These are phyloP conservation scores for Chondrus crispus DNA, from an alignment of 23 red algal genomes.

Conservation along the genomic window DNA sequence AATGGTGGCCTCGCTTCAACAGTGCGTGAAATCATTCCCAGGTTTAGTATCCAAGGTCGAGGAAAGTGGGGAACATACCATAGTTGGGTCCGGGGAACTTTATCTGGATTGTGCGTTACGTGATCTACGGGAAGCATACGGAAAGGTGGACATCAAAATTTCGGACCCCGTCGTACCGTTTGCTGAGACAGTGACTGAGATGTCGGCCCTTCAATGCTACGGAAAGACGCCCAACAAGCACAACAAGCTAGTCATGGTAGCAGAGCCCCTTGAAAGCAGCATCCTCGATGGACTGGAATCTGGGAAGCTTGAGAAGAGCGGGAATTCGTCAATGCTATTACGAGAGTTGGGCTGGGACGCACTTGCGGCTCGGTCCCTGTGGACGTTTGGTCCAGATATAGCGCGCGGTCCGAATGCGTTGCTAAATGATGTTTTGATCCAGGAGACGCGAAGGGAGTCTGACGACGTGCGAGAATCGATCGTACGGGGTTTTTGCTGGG, in stretches of 20 bases:
- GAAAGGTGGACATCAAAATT: slow-evolving; percentile 69
- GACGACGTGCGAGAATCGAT: slow-evolving; percentile 70
- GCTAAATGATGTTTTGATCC: slow-evolving; percentile 79
- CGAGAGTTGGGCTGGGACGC: slow-evolving; percentile 83
- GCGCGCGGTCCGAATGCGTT: slow-evolving; percentile 65
- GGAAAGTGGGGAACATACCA: slow-evolving; percentile 84
- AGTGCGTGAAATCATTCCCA: slow-evolving; percentile 71
- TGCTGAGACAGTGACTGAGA: slow-evolving; percentile 63
- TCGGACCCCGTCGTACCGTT: slow-evolving; percentile 90
- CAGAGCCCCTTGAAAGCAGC: slow-evolving; percentile 80
- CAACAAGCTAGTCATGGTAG: slow-evolving; percentile 84
- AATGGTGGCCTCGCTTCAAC: slow-evolving; percentile 74
- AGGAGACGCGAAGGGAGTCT: slow-evolving; percentile 43
- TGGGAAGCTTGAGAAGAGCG: slow-evolving; percentile 5
- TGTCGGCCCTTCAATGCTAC: slow-evolving; percentile 62
- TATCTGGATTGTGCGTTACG: slow-evolving; percentile 79
- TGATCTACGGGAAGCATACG: slow-evolving; percentile 72
- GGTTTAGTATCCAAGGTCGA: slow-evolving; percentile 80
- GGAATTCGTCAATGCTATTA: not conserved
- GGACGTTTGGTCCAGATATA: slow-evolving; percentile 84
- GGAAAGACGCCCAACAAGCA: slow-evolving; percentile 77
- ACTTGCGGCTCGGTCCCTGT: slow-evolving; percentile 74
- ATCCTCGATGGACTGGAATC: slow-evolving; percentile 68
- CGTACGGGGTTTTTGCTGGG: slow-evolving; percentile 91
- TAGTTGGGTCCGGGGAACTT: slow-evolving; percentile 89